Percentiles rank a stretch among this genome's conserved stretches.
Evolutionary conservation across 305 asterid genomes (phyloP).

Genomic region (Fraxinus latifolia): DNA sequence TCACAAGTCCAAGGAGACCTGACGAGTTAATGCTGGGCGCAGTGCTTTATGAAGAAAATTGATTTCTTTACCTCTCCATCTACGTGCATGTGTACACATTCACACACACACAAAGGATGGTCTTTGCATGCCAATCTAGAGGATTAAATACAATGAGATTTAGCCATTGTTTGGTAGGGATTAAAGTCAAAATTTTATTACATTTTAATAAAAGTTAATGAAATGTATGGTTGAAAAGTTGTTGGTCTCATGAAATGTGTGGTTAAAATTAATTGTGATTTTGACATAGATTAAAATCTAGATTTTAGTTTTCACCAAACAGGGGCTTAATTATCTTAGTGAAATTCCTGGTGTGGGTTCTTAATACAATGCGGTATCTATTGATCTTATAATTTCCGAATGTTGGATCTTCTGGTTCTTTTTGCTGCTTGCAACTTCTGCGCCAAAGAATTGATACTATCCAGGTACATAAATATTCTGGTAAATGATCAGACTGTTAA

Average conservation of each 20-base stretch:
- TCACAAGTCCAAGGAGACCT: neutral
- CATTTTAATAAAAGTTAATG: neutral
- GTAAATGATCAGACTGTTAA: neutral
- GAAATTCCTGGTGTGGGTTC: neutral
- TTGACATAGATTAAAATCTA: neutral
- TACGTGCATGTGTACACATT: neutral
- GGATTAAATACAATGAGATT: neutral
- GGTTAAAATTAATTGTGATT: neutral
- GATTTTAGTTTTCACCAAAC: neutral
- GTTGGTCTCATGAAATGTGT: neutral
- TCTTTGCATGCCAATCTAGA: neutral
- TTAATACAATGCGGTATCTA: neutral
- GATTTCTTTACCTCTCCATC: neutral
- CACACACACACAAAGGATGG: neutral
- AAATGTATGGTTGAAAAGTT: neutral
- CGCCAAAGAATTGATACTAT: neutral
- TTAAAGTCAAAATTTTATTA: neutral
- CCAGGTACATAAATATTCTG: neutral
- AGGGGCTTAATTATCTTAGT: neutral
- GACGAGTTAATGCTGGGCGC: neutral
- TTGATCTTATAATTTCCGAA: neutral
- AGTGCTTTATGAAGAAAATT: neutral
- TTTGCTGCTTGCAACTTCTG: neutral
- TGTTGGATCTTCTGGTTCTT: neutral
- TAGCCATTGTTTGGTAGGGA: neutral